Evolutionary conservation across 2,329 filamentous ascomycete species (phyloP).

Genomic region (Sporothrix curviconia): DNA sequence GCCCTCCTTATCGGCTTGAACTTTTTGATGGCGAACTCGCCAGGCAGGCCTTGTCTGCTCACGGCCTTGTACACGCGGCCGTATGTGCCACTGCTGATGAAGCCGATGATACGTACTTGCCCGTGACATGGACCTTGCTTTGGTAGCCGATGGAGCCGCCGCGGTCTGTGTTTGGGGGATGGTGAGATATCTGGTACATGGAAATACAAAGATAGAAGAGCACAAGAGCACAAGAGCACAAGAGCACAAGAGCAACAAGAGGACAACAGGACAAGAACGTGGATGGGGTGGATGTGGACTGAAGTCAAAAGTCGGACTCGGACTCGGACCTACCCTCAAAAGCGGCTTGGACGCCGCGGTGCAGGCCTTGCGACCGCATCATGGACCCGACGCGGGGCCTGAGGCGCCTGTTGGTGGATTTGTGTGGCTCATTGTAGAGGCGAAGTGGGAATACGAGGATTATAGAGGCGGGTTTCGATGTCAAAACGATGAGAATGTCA

Average conservation of each 20-base stretch:
- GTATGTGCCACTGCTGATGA: slow-evolving; percentile 97
- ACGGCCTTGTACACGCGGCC: slow-evolving; percentile 95
- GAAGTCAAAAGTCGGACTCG: not conserved
- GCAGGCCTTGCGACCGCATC: slow-evolving; percentile 41
- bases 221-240: too few species aligned
- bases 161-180: slow-evolving; percentile 43
- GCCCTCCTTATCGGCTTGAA: slow-evolving; percentile 99
- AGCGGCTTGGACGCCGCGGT: slow-evolving; percentile 53
- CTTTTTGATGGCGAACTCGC: slow-evolving; percentile 98
- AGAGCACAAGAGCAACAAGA: too few species aligned
- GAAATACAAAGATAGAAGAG: too few species aligned
- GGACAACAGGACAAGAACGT: too few species aligned
- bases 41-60: slow-evolving; percentile 62
- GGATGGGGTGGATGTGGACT: too few species aligned
- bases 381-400: slow-evolving; percentile 41
- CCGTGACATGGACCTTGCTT: slow-evolving; percentile 79
- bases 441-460: too few species aligned
- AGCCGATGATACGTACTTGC: slow-evolving; percentile 93
- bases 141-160: slow-evolving; percentile 49
- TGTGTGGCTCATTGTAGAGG: slow-evolving; percentile 42
- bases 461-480: not conserved
- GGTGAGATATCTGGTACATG: not conserved
- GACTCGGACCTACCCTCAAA: slow-evolving; percentile 52
- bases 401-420: slow-evolving; percentile 47
- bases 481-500: too few species aligned